A percentile compares a stretch with the other conserved stretches of the same genome.
Conservation (phyloP, 1,284 basidiomycete genomes). For the Wolfiporia cocos region DNA sequence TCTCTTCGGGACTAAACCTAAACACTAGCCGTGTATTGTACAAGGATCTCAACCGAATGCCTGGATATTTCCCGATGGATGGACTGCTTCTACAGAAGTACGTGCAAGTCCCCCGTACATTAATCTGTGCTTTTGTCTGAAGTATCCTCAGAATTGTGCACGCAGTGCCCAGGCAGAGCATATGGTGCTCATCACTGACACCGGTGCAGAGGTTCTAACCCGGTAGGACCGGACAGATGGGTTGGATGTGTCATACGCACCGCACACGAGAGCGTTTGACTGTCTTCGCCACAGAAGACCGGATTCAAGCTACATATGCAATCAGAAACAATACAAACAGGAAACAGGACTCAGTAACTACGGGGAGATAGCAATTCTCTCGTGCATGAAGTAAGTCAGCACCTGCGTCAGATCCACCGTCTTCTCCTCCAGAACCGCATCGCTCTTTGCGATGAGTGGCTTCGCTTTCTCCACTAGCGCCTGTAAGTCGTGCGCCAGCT, state of each 20-base stretch:
- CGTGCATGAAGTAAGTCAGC: conserved; percentile 58
- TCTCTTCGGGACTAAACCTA: neutral
- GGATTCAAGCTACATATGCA: conserved; percentile 38
- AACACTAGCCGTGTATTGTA: conserved; percentile 62
- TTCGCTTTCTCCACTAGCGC: conserved; percentile 60
- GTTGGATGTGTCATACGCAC: too few species aligned
- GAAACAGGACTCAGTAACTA: too few species aligned
- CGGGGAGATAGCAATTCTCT: conserved; percentile 36
- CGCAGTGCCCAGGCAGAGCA: conserved; percentile 84
- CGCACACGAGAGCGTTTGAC: too few species aligned
- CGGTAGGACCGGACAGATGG: conserved; percentile 9
- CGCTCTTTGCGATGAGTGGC: conserved; percentile 50
- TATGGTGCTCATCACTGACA: conserved; percentile 78
- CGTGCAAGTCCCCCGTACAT: too few species aligned
- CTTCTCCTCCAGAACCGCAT: conserved; percentile 34
- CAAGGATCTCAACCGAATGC: conserved; percentile 63
- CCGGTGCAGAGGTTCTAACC: conserved; percentile 63
- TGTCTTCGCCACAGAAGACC: too few species aligned
- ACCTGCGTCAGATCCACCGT: conserved; percentile 51
- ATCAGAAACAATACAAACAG: conserved; percentile 36
- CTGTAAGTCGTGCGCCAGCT: conserved; percentile 71
- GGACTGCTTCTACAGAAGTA: conserved; percentile 82
- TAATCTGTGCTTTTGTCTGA: neutral
- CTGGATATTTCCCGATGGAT: conserved; percentile 83
- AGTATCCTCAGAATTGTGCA: conserved; percentile 49